Evolutionary conservation across 192 early-diverging fungal genomes (phyloP), one percentile per base, ranked within the genome.

Genomic region (Podila minutissima): DNA sequence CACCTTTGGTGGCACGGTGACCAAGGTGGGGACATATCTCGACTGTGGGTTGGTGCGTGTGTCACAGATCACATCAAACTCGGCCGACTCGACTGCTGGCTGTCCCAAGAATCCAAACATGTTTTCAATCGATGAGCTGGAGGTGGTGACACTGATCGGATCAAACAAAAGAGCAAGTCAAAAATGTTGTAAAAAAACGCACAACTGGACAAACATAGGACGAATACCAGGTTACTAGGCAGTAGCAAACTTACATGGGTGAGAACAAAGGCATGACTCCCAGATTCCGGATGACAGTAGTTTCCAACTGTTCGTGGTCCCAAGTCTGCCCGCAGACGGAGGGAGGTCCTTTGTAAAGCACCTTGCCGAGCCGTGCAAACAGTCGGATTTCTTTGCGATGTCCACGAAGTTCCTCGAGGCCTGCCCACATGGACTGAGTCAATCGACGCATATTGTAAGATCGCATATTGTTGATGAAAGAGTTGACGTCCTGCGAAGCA

Each of bases 361-460:
- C 64, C 10, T 50, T 62, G 35, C 76, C 76, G 22, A 72, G 50
- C 57, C 76, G 59, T 24, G 69, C 76, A 26, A 72, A 35, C 6
- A 79, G 61, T 19, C 76, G 70, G 58, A 79, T 72, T 37, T 79
- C 76, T 51, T 79, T 72, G 38, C 76, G 76, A 6, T 72, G 69
- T 11, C 76, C 76, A 13, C 62, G 64, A 60, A 79, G 60, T 41
- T 79, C 76, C 7, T 57, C 66, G 53, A 79, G 55, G 1, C 76
- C 69, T 12, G 50, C 38, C 24, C 76, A 32, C 32, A 79, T 72
- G 12, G 69, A 13, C 29, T 72, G 51, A 0, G 69, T 57, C 15
- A 63, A 38, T 35, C 66, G 69, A 9, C 66, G 48, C 76, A 79
- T 72, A 62, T 79, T 79, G 61, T 58, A 79, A 9, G n/a, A 28